phyloP scores from a whole-genome alignment of 306 rosid genomes.

The Begonia masoniana region DNA sequence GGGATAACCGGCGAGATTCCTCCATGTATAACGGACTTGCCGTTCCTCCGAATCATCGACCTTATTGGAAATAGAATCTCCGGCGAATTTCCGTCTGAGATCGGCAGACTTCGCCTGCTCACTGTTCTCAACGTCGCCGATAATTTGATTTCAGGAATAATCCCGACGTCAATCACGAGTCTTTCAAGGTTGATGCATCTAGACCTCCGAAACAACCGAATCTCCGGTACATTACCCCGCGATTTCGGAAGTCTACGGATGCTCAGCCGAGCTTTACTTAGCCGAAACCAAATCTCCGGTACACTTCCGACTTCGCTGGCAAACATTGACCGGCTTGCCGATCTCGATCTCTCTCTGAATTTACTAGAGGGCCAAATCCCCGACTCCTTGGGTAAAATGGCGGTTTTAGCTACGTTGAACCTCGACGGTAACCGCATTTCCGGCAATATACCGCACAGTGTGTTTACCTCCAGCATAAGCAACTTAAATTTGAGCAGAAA shows the following conservation, averaged over 20 bases:
- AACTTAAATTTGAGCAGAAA: slow-evolving; percentile 68
- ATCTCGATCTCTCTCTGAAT: slow-evolving; percentile 70
- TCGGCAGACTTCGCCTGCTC: slow-evolving; percentile 49
- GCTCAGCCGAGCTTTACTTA: slow-evolving; percentile 79
- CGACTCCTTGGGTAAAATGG: slow-evolving; percentile 50
- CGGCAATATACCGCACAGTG: slow-evolving; percentile 42
- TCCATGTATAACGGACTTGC: slow-evolving; percentile 38
- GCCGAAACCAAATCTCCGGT: slow-evolving; percentile 54
- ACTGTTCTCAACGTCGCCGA: slow-evolving; percentile 80
- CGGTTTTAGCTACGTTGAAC: slow-evolving; percentile 54
- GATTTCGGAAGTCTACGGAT: slow-evolving; percentile 36
- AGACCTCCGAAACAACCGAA: slow-evolving; percentile 65
- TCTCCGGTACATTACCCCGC: slow-evolving; percentile 45
- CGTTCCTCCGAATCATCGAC: slow-evolving; percentile 77
- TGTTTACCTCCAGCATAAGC: slow-evolving; percentile 43
- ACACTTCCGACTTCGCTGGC: slow-evolving; percentile 41
- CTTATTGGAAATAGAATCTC: slow-evolving; percentile 64
- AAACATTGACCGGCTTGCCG: slow-evolving; percentile 66
- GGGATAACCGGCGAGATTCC: slow-evolving; percentile 92
- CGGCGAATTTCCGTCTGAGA: slow-evolving; percentile 43
- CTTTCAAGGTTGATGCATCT: slow-evolving; percentile 54
- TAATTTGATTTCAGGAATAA: slow-evolving; percentile 43
- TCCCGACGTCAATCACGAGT: slow-evolving; percentile 48
- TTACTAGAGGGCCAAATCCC: slow-evolving; percentile 56
- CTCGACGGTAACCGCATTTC: slow-evolving; percentile 49